Conservation (phyloP, 352 stramenopile species). For the Globisporangium barbulae region DNA sequence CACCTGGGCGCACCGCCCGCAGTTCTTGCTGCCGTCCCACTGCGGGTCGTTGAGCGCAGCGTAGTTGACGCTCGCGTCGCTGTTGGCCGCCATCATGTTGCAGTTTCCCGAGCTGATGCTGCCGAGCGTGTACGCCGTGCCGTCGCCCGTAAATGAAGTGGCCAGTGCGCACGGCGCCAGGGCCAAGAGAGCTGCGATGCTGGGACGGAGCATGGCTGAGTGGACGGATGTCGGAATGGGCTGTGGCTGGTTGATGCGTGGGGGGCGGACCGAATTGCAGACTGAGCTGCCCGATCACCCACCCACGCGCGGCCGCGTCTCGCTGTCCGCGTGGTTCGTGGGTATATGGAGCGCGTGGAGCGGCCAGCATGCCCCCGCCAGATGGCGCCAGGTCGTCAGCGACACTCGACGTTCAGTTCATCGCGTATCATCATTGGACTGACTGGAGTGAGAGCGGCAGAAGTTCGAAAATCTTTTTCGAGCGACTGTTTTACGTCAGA, state of each 20-base stretch:
- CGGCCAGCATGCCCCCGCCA: not conserved
- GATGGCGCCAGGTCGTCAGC: not conserved
- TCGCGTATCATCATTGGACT: not conserved
- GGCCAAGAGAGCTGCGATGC: conserved; percentile 1
- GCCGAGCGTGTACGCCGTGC: conserved; percentile 43
- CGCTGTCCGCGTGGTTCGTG: not conserved
- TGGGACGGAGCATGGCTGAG: not conserved
- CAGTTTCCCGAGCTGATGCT: conserved; percentile 38
- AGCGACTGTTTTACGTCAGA: not conserved
- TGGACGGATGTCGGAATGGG: not conserved
- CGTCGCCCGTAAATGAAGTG: conserved; percentile 32
- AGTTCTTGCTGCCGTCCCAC: conserved; percentile 34
- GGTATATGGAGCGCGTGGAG: not conserved
- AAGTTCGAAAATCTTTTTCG: conserved; percentile 2
- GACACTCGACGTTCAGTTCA: not conserved
- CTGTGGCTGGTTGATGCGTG: too few relatives aligned
- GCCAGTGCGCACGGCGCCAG: not conserved
- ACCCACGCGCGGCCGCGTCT: not conserved
- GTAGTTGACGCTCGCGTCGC: conserved; percentile 34
- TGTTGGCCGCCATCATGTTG: conserved; percentile 41
- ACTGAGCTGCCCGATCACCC: not conserved
- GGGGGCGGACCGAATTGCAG: not conserved
- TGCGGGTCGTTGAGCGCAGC: conserved; percentile 47
- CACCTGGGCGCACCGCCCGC: conserved; percentile 45
- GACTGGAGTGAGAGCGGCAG: not conserved